Evolutionary conservation across 2,329 filamentous ascomycete species (phyloP).

Genomic region (Alternaria consortialis): DNA sequence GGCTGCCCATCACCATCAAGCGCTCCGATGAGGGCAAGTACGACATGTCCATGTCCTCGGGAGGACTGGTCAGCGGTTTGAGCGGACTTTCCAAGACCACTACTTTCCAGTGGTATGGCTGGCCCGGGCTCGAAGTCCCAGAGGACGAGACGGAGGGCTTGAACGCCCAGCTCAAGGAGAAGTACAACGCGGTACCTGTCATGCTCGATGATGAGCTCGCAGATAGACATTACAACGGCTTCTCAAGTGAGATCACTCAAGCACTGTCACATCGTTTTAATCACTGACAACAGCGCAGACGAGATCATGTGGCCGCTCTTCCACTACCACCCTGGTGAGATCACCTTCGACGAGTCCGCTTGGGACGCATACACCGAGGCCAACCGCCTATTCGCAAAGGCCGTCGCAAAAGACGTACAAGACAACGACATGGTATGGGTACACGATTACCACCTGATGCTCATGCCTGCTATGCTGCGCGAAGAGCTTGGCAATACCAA

Average conservation of each 20-base stretch:
- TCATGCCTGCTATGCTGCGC: conserved; percentile 92
- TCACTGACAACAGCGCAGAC: conserved; percentile 59
- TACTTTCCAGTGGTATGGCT: conserved; percentile 98
- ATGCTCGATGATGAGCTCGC: conserved; percentile 94
- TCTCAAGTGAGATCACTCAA: conserved; percentile 74
- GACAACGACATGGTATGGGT: conserved; percentile 98
- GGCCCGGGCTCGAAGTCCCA: conserved; percentile 92
- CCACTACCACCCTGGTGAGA: conserved; percentile 98
- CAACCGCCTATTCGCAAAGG: conserved; percentile 89
- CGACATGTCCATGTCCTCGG: conserved; percentile 95
- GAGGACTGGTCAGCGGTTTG: conserved; percentile 91
- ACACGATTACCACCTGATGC: conserved; percentile 98
- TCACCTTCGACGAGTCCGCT: conserved; percentile 93
- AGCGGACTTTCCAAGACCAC: conserved; percentile 92
- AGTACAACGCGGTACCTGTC: conserved; percentile 89
- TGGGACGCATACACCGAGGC: conserved; percentile 95
- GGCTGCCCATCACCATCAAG: conserved; percentile 96
- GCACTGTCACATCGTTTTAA: neutral
- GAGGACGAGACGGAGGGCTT: conserved; percentile 80
- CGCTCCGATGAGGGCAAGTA: conserved; percentile 90
- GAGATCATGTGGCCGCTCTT: conserved; percentile 98
- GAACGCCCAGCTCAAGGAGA: conserved; percentile 79
- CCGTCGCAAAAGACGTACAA: conserved; percentile 84
- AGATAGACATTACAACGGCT: conserved; percentile 96
- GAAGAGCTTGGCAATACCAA: conserved; percentile 82